Conservation (phyloP, 208 protist species). For the Dictyostelium gargantuum region DNA sequence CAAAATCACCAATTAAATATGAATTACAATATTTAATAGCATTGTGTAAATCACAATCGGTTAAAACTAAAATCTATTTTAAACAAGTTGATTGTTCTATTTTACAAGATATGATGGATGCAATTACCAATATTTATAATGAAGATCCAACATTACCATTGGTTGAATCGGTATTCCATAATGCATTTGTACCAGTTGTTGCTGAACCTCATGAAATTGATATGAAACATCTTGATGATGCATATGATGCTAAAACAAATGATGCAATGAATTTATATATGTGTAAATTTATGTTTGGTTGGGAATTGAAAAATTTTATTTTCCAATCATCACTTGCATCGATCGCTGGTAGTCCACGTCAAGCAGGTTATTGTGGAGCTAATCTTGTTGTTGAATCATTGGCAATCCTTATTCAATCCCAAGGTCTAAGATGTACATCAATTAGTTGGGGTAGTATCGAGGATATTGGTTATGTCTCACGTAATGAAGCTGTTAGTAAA, state of each 20-base stretch:
- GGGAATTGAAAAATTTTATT: constrained; percentile 14
- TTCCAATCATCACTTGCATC: constrained; percentile 63
- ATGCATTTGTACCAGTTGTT: background rate
- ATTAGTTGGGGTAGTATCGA: background rate
- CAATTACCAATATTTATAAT: background rate
- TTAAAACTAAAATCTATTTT: background rate
- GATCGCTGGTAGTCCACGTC: background rate
- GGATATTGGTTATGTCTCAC: background rate
- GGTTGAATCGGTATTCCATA: background rate
- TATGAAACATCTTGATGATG: too few species aligned
- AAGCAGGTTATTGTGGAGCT: background rate
- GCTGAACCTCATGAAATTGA: background rate
- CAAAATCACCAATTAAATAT: background rate
- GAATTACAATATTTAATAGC: background rate
- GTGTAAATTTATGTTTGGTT: background rate
- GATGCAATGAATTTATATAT: constrained; percentile 67
- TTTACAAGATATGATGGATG: background rate
- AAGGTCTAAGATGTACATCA: background rate
- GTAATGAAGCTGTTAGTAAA: background rate
- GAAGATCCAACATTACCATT: background rate
- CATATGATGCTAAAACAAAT: constrained; percentile 45
- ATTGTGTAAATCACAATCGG: background rate
- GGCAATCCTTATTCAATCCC: background rate
- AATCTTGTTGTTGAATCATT: background rate
- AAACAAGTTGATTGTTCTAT: background rate